Base-by-base conservation (phyloP, 179 eudicot species). In the Heliamphora pulchella region DNA sequence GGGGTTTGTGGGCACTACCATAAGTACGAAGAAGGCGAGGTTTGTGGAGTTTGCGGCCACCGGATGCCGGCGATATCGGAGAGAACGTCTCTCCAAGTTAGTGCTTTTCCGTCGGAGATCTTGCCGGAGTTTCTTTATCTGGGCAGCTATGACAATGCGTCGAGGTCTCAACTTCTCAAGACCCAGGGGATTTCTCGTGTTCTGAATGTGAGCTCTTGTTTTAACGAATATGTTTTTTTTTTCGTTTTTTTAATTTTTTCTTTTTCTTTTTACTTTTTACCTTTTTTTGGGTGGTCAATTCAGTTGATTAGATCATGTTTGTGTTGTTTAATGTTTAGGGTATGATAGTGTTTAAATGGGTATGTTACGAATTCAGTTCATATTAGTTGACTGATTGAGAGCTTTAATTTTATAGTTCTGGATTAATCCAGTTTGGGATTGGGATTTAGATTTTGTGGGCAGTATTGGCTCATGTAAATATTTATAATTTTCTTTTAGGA, bases 41-140 rank as follows among this genome's bases (percentile, higher is more conserved):
- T 93, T 4, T 93, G 98, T 80, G 93, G 92, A 71, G 75, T 93
- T 71, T 94, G 98, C 79, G 98, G 98, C 18, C 98, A 94, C 71
- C 86, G 92, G 3, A 80, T 91, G 89, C 87, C 93, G 44, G 90
- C 47, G 13, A 86, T 70, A 15, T 31, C 88, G 17, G 94, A 92
- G 4, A 82, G 53, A 66, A 54, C 62, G 64, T 51, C 91, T 0
- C 11, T 87, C 17, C 90, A 87, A 79, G 69, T 88, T 31, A 90
- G 96, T 79, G 97, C 97, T 75, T 94, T 93, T 66, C 90, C 98
- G 3, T 89, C 98, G 74, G 94, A 93, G 93, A 91, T 94, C 83
- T 85, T 94, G 85, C 91, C 94, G 74, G 96, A 88, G 61, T 93
- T 93, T 70, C 86, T 94, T 0, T 94, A 85, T 82, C 86, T 94